Evolutionary conservation across 139 green algal genomes (phyloP), one percentile per base, ranked within the genome.

Genomic region (Chlamydomonas sp.): DNA sequence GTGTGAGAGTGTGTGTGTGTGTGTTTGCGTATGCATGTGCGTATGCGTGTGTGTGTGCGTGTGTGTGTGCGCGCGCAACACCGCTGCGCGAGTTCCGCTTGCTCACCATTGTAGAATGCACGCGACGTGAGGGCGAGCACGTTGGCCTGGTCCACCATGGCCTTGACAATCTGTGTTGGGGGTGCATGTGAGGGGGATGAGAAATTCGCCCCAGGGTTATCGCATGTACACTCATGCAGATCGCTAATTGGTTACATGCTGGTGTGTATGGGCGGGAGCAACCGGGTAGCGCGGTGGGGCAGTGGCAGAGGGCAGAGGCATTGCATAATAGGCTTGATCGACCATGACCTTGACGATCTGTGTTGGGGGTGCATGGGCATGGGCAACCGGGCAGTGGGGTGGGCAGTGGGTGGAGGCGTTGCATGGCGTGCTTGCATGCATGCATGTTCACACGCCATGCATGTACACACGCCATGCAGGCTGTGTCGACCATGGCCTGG

Each of bases 51-150:
- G 43, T 54, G 43, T 54, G 16, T 26, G 43, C 20, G 43, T 54
- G 13, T 54, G 13, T 54, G 43, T n/a, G n/a, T n/a, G n/a, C n/a
- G n/a, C n/a, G n/a, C n/a, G n/a, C n/a, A n/a, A n/a, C n/a, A n/a
- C n/a, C 20, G 43, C 43, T 54, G 13, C 43, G 13, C 43, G 13
- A 54, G 16, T 20, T 20, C 43, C 43, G 16, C 20, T 63, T 20
- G 13, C 78, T 28, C 36, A 84, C 81, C 73, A 77, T 98, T 99
- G 83, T 92, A 96, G 76, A 99, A 99, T 6, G 94, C 94, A 2
- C 94, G 83, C 0, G 89, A 97, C 1, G 91, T 97, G 13, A 99
- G 89, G 0, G 91, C 82, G 28, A 96, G 78, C 64, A 75, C 87
- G 22, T 87, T 63, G n/a, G 87, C 86, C 78, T 99, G 94, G 3